Percentiles rank a stretch among this genome's conserved stretches.
These are phyloP conservation scores for Misopates orontium DNA, from an alignment of 257 asterid species.

Conservation along the genomic window DNA sequence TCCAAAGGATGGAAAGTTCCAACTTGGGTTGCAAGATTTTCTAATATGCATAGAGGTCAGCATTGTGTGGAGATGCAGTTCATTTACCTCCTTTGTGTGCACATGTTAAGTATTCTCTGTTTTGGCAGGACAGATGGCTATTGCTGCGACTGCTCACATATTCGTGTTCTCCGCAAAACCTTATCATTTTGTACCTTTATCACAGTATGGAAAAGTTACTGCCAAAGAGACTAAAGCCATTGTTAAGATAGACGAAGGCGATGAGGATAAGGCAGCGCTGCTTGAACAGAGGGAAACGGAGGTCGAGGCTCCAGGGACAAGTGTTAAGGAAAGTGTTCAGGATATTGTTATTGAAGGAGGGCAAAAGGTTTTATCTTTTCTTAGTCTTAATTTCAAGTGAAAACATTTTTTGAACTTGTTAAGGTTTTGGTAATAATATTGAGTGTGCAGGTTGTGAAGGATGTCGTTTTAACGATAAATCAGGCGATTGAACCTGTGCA, in stretches of 20 bases:
- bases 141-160: conserved; percentile 91
- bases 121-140: conserved; percentile 72
- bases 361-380: conserved; percentile 56
- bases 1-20: conserved; percentile 63
- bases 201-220: conserved; percentile 42
- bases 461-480: conserved; percentile 85
- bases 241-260: conserved; percentile 50
- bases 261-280: conserved; percentile 47
- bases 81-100: too few species aligned
- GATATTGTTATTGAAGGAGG: conserved; percentile 96
- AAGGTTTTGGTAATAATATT: too few species aligned
- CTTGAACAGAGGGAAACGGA: conserved; percentile 63
- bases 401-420: too few species aligned
- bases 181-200: conserved; percentile 51
- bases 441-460: conserved; percentile 69
- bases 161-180: conserved; percentile 84
- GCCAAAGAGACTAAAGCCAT: conserved; percentile 51
- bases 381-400: too few species aligned
- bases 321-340: conserved; percentile 85
- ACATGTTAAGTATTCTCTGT: not conserved
- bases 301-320: conserved; percentile 80
- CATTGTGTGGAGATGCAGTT: too few species aligned
- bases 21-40: conserved; percentile 79
- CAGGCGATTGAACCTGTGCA: conserved; percentile 95
- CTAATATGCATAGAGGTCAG: conserved; percentile 81